These are phyloP conservation scores for Suillus variegatus DNA, from an alignment of 768 basidiomycete genomes.

Conservation along the genomic window DNA sequence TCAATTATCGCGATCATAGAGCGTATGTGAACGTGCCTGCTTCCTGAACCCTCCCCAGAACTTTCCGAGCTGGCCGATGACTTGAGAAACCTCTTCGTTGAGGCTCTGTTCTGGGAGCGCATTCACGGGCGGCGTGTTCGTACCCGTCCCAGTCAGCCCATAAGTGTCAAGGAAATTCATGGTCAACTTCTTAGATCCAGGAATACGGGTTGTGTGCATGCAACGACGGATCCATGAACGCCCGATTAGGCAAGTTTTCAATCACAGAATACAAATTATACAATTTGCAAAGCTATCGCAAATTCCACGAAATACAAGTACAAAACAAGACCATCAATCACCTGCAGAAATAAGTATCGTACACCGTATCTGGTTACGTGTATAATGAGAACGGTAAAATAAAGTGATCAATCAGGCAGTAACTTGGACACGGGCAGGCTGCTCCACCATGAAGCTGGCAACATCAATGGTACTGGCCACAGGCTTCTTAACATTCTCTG, in stretches of 20 bases:
- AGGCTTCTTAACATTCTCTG: constrained; percentile 29
- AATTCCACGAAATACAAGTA: not conserved
- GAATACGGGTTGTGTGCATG: not conserved
- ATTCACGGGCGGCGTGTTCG: constrained; percentile 47
- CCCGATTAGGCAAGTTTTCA: constrained; percentile 10
- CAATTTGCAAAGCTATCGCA: not conserved
- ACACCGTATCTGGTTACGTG: constrained; percentile 16
- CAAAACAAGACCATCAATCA: not conserved
- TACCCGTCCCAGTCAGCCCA: constrained; percentile 48
- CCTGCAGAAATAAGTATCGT: constrained; percentile 8
- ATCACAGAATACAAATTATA: not conserved
- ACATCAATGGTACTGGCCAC: constrained; percentile 14
- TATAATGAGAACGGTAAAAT: not conserved
- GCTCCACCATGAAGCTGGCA: constrained; percentile 22
- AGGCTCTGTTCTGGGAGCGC: constrained; percentile 53
- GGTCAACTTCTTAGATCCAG: not conserved
- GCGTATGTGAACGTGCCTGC: constrained; percentile 56
- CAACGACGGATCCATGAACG: not conserved
- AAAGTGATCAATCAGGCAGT: constrained; percentile 23
- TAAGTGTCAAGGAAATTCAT: constrained; percentile 82
- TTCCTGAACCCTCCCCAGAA: constrained; percentile 93
- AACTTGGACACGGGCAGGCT: constrained; percentile 28
- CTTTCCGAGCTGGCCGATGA: constrained; percentile 81
- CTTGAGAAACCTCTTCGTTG: constrained; percentile 87
- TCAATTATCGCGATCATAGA: not conserved